Base-by-base conservation (phyloP, 225 moss, liverwort and hornwort species). In the Physcomitrellopsis africana region DNA sequence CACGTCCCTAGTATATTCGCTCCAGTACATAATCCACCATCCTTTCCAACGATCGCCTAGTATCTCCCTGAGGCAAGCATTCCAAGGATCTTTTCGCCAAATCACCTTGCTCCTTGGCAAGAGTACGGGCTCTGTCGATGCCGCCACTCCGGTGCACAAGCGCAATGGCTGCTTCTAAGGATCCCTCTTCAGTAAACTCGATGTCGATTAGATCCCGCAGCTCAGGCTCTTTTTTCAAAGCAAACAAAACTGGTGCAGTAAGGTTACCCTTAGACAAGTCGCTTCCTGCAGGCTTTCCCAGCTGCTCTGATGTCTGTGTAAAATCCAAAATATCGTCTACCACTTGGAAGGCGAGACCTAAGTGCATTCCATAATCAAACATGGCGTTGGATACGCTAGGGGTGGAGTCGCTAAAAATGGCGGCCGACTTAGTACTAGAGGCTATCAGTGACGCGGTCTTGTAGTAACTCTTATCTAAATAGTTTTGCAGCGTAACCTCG, bases 291-390 rank as follows among this genome's bases (percentile, higher is more conserved):
- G 99, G 99, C 68, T 99, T 99, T 2, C 99, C 99, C 5, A 99
- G 87, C 81, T 95, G 93, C 77, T 95, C 95, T 3, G 93, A 89
- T 0, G 99, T 88, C 71, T 95, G 93, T 8, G 99, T 99, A 23
- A 99, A 99, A 68, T 99, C 99, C 77, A 99, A 56, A 84, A 99
- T 93, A 63, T 99, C 99, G 47, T 99, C 99, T 54, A 99, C 99
- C 5, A 99, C 84, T 81, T 99, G 99, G 75, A 99, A 99, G 12
- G 99, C 99, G 60, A 99, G 76, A n/a, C 99, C 99, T 9, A 99
- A 64, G 70, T 99, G 74, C 80, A 84, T 79, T 2, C 99, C 99
- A 51, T 95, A 99, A 3, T 92, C 88, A 58, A 85, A 99, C 95
- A 99, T 93, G 53, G 84, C 77, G 32, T 83, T 89, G 84, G 91